Conservation (phyloP, 352 stramenopile species). For the Globisporangium sylvaticum region DNA sequence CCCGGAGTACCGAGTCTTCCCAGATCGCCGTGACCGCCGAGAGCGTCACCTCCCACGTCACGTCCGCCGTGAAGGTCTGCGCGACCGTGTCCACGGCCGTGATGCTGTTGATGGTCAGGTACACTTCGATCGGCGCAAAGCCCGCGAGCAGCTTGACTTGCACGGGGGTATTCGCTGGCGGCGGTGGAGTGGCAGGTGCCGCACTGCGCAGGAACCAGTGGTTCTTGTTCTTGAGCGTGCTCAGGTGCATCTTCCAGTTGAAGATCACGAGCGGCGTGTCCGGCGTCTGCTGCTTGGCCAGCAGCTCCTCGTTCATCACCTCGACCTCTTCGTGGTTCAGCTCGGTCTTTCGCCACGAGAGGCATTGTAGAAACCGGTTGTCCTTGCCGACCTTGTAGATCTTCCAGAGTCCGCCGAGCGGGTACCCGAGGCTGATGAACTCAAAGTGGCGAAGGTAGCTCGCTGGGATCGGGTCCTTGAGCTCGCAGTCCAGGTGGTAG, state of each 20-base stretch:
- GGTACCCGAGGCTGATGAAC: constrained; percentile 46
- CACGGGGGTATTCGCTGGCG: constrained; percentile 4
- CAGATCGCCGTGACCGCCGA: constrained; percentile 34
- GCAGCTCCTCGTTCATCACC: constrained; percentile 16
- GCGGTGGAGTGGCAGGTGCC: not conserved
- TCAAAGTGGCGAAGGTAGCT: constrained; percentile 29
- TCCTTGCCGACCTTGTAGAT: constrained; percentile 30
- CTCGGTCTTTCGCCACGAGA: constrained; percentile 52
- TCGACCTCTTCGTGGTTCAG: constrained; percentile 38
- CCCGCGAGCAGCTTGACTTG: constrained; percentile 28
- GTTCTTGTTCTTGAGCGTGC: constrained; percentile 28
- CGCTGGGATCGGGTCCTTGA: constrained; percentile 33
- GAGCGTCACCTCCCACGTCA: constrained; percentile 43
- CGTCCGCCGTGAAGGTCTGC: constrained; percentile 44
- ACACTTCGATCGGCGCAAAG: constrained; percentile 29
- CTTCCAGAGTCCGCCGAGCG: constrained; percentile 53
- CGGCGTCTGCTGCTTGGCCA: constrained; percentile 22
- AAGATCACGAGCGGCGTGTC: constrained; percentile 31
- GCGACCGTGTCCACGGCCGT: constrained; percentile 38
- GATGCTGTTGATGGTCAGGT: constrained; percentile 37
- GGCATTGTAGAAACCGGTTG: constrained; percentile 31
- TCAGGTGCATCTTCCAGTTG: constrained; percentile 56
- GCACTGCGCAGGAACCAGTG: constrained; percentile 47
- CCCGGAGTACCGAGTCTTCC: constrained; percentile 35
- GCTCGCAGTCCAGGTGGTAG: constrained; percentile 43